Conservation (phyloP, 148 eudicot genomes). For the Rhododendron henanense region DNA sequence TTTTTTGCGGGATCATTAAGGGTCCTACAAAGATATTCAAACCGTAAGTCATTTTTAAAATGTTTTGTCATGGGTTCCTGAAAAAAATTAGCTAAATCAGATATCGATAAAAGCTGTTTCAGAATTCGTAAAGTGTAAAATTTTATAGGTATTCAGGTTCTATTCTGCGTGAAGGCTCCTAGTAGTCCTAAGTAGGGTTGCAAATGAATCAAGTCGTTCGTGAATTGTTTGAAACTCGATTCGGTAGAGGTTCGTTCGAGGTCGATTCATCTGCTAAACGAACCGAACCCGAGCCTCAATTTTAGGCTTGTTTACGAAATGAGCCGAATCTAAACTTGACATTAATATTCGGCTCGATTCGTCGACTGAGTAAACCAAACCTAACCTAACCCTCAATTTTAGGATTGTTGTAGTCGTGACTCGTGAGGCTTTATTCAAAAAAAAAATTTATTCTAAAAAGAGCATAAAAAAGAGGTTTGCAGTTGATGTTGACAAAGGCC, state of each 20-base stretch:
- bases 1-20: no score
- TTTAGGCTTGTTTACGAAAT: background rate
- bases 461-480: background rate
- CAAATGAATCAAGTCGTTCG: background rate
- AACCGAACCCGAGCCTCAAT: no score
- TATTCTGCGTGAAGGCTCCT: background rate
- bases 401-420: background rate
- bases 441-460: background rate
- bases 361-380: no score
- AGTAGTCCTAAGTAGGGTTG: background rate
- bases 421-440: background rate
- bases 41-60: no score
- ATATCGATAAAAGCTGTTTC: no score
- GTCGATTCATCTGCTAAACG: background rate
- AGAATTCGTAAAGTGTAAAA: background rate
- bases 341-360: no score
- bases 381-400: background rate
- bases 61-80: no score
- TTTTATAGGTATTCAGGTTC: background rate
- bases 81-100: no score
- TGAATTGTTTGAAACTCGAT: no score
- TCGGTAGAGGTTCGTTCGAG: background rate
- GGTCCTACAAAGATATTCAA: no score
- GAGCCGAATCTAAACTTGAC: no score
- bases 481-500: background rate